phyloP scores from a whole-genome alignment of 805 yeast genomes.

The Wickerhamiella australiensis region DNA sequence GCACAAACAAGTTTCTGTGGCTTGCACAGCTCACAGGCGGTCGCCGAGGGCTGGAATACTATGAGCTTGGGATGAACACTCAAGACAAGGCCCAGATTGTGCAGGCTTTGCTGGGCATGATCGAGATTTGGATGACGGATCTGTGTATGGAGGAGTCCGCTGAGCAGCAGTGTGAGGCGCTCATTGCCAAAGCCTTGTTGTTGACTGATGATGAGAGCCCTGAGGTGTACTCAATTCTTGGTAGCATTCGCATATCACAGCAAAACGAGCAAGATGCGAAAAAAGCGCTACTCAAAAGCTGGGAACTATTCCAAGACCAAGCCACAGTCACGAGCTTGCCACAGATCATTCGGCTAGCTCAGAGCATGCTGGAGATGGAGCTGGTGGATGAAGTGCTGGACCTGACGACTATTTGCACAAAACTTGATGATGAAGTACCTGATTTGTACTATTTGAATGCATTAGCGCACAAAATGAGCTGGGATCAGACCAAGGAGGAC shows the following conservation, averaged over 20 bases:
- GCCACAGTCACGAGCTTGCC: constrained; percentile 36
- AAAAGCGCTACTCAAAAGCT: constrained; percentile 52
- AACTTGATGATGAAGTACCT: constrained; percentile 70
- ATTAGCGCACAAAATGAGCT: constrained; percentile 39
- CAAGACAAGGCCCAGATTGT: constrained; percentile 29
- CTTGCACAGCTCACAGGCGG: constrained; percentile 90
- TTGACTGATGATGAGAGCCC: constrained; percentile 42
- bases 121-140: constrained; percentile 94
- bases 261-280: constrained; percentile 61
- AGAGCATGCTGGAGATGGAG: constrained; percentile 67
- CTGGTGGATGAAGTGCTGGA: constrained; percentile 51
- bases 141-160: constrained; percentile 89
- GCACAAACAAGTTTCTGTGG: constrained; percentile 67
- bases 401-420: constrained; percentile 56
- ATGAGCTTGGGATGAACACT: constrained; percentile 51
- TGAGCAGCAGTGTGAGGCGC: constrained; percentile 61
- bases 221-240: constrained; percentile 69
- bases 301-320: constrained; percentile 57
- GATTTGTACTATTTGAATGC: constrained; percentile 80
- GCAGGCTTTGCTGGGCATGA: constrained; percentile 69
- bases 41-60: constrained; percentile 48
- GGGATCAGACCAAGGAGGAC: constrained; percentile 1
- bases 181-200: constrained; percentile 52
- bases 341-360: constrained; percentile 59
- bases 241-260: constrained; percentile 84